phyloP scores from a whole-genome alignment of 345 rosid genomes.

The Corchorus olitorius region DNA sequence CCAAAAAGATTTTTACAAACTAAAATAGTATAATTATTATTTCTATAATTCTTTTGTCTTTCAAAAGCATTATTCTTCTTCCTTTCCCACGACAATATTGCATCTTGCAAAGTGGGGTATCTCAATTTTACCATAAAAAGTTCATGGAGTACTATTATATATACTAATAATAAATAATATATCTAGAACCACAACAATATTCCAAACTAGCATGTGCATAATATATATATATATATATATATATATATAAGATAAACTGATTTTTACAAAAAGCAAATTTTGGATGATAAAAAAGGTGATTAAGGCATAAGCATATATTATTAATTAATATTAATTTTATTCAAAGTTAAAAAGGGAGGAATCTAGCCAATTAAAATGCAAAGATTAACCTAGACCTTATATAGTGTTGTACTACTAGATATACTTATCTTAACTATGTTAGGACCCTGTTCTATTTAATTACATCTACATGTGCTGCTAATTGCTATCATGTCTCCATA shows the following conservation, averaged over 20 bases:
- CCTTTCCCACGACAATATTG: conserved; percentile 20
- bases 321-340: neutral
- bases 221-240: too few species aligned
- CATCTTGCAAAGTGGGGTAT: conserved; percentile 28
- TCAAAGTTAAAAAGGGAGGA: neutral
- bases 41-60: neutral
- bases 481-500: neutral
- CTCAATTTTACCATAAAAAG: conserved; percentile 23
- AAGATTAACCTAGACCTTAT: neutral
- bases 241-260: neutral
- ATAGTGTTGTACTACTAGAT: neutral
- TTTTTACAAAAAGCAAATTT: neutral
- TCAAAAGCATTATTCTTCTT: conserved; percentile 1
- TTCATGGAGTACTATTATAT: neutral
- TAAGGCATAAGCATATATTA: neutral
- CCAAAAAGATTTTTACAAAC: neutral
- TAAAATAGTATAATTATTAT: neutral
- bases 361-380: neutral
- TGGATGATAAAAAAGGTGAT: neutral
- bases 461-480: too few species aligned
- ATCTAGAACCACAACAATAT: conserved; percentile 23
- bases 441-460: neutral
- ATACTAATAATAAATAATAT: neutral
- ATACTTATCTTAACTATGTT: neutral
- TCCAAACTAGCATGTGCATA: neutral